These are phyloP conservation scores for Sarcocystis neurona DNA, from an alignment of 169 alveolate genomes.

Conservation along the genomic window DNA sequence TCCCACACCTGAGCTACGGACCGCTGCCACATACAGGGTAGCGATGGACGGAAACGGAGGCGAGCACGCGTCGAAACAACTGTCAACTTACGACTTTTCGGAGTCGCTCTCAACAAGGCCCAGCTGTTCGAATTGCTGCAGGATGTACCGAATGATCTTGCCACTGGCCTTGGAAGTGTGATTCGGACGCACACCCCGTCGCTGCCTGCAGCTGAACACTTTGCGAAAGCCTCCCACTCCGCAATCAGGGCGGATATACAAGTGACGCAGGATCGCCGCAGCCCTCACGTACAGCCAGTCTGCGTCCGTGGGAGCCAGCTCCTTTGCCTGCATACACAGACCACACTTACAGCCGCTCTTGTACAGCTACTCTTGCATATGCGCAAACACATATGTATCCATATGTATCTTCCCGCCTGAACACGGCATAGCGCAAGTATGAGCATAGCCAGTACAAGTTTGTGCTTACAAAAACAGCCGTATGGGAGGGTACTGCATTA, in stretches of 20 bases:
- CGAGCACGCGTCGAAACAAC: too few relatives aligned
- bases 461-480: too few relatives aligned
- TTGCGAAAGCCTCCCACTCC: slow-evolving; percentile 93
- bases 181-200: slow-evolving; percentile 90
- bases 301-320: slow-evolving; percentile 93
- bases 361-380: not conserved
- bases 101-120: slow-evolving; percentile 92
- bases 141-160: slow-evolving; percentile 93
- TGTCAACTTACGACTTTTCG: slow-evolving; percentile 61
- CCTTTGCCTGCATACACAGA: slow-evolving; percentile 74
- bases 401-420: too few relatives aligned
- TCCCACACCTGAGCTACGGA: too few relatives aligned
- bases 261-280: slow-evolving; percentile 94
- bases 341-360: not conserved
- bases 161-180: slow-evolving; percentile 93
- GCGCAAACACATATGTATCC: too few relatives aligned
- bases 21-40: too few relatives aligned
- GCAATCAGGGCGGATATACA: slow-evolving; percentile 92
- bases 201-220: slow-evolving; percentile 90
- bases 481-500: too few relatives aligned
- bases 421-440: too few relatives aligned
- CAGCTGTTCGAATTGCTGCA: slow-evolving; percentile 90
- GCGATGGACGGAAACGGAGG: too few relatives aligned
- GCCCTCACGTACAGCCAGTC: slow-evolving; percentile 97
- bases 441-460: too few relatives aligned